A percentile compares a stretch with the other conserved stretches of the same genome.
Evolutionary conservation across 768 basidiomycete genomes (phyloP).

Genomic region (Boletus rubroflammeus): DNA sequence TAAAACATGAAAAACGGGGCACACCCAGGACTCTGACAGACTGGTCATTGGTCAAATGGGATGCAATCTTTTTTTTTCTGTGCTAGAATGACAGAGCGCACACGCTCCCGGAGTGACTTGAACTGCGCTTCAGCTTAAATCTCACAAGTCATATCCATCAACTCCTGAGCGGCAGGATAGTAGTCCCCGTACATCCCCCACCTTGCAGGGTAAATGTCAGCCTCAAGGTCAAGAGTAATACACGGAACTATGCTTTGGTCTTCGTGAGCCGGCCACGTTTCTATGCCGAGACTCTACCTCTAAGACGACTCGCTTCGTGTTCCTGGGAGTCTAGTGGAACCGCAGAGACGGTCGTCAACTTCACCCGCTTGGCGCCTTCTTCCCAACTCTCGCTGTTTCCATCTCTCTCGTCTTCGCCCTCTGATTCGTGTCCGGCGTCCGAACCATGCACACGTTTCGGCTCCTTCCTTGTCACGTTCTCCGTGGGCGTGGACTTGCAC

Average conservation of each 20-base stretch:
- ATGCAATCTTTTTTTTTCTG: too few species aligned
- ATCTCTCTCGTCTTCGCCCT: background rate
- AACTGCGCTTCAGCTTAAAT: background rate
- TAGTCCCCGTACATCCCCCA: background rate
- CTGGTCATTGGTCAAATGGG: too few species aligned
- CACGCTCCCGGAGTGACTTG: background rate
- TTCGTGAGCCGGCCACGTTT: background rate
- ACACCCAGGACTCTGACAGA: too few species aligned
- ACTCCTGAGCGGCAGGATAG: background rate
- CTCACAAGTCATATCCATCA: background rate
- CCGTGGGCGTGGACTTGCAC: background rate
- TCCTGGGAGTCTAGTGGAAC: background rate
- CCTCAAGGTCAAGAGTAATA: background rate
- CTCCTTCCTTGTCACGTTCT: background rate
- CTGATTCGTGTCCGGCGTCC: background rate
- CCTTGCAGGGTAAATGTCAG: background rate
- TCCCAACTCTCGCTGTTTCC: background rate
- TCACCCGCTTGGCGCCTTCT: conserved; percentile 12
- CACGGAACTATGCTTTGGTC: background rate
- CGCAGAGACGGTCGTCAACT: background rate
- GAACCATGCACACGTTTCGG: conserved; percentile 6
- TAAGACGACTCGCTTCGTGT: background rate
- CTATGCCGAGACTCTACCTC: background rate
- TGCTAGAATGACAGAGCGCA: background rate
- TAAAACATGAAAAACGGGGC: background rate